Conservation (phyloP, 441 rosid species). For the Erodium moschatum region DNA sequence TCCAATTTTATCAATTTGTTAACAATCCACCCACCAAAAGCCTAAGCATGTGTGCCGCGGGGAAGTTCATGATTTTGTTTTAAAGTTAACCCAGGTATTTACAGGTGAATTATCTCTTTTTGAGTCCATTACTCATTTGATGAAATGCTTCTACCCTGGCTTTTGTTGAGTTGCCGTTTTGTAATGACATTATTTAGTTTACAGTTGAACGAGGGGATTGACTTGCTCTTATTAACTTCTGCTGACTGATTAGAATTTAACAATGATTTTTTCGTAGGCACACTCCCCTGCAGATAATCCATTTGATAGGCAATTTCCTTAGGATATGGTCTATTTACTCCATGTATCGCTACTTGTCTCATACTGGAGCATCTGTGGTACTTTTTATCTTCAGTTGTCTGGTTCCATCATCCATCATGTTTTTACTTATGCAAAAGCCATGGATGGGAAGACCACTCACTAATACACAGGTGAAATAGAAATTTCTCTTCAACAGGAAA, state of each 20-base stretch:
- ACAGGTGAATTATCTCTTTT: not conserved
- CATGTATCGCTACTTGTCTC: conserved; percentile 62
- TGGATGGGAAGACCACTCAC: conserved; percentile 94
- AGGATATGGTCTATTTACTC: conserved; percentile 96
- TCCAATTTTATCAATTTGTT: not conserved
- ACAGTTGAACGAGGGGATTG: not conserved
- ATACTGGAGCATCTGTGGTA: conserved; percentile 70
- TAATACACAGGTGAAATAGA: conserved; percentile 58
- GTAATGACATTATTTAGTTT: not conserved
- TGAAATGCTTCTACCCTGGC: not conserved
- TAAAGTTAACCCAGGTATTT: not conserved
- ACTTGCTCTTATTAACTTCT: not conserved
- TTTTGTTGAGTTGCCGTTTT: not conserved
- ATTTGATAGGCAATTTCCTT: conserved; percentile 58
- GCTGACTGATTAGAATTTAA: conserved; percentile 4
- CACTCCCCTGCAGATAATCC: conserved; percentile 71
- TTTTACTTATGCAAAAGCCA: conserved; percentile 74
- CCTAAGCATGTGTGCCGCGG: not conserved
- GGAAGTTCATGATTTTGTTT: not conserved
- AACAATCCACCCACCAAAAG: not conserved
- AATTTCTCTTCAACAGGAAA: not conserved
- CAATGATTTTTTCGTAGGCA: conserved; percentile 37
- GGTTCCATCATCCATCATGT: conserved; percentile 61
- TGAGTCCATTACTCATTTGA: not conserved
- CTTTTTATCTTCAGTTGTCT: conserved; percentile 79